Evolutionary conservation across 2,329 filamentous ascomycete species (phyloP), one percentile per base, ranked within the genome.

Genomic region (Neofusicoccum ribis): DNA sequence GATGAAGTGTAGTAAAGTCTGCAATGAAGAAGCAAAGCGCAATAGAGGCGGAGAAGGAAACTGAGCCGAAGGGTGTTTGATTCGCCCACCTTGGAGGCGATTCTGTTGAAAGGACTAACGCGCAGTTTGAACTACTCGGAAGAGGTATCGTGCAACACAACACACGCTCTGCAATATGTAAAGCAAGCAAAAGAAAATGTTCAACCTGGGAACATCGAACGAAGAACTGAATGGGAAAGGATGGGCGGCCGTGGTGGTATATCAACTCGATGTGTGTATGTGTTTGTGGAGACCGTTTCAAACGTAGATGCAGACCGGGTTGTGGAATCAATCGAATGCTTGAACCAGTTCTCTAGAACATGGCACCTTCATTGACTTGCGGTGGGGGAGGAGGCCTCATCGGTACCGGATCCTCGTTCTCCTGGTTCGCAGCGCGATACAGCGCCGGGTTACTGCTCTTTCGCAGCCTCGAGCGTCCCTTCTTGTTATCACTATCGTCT

Each of bases 71-170:
- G 47, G 47, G 47, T 50, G 17, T 27, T 49, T 11, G 14, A 17
- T 31, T 12, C 23, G 27, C 12, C 47, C 5, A 23, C 5, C 27
- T 31, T 31, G 27, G 6, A 31, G 49, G 27, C 31, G 8, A 37
- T 51, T 15, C 23, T 51, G 51, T 20, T 51, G 3, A 43, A 58
- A 58, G 43, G 20, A n/a, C 54, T 46, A 59, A 14, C 12, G 27
- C 23, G 27, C 41, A 44, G 23, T 3, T 59, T 59, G 23, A 47
- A 31, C 43, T 37, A 60, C n/a, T 23, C 27, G 47, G 43, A 60
- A 60, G 43, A 60, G 56, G 56, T 60, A 60, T 60, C 56, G 56
- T 60, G 56, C 56, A 60, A 60, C 12, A 60, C 43, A 60, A 60
- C 12, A 60, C 43, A 60, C 56, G 56, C 56, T 60, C 6, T 60